A percentile compares a stretch with the other conserved stretches of the same genome.
phyloP scores from a whole-genome alignment of 768 basidiomycete species.

The Termitomyces sp. region DNA sequence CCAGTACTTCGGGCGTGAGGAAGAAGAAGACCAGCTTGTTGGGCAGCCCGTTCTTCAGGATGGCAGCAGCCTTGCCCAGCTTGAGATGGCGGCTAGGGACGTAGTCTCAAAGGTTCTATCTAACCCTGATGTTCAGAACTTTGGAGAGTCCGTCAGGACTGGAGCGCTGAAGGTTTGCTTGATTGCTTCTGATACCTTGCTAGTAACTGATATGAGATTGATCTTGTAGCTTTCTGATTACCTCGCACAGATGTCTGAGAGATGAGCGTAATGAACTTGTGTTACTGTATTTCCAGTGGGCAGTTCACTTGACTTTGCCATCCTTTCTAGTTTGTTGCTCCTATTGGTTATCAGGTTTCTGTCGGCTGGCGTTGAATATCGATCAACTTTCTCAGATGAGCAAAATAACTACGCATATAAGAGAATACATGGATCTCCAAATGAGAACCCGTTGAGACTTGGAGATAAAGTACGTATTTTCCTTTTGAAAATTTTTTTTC shows the following conservation, averaged over 20 bases:
- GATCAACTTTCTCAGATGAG: neutral
- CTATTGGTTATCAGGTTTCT: neutral
- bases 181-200: neutral
- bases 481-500: neutral
- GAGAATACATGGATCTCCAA: neutral
- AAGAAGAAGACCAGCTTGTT: conserved; percentile 57
- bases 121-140: conserved; percentile 86
- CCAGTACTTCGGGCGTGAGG: conserved; percentile 93
- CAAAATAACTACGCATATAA: neutral
- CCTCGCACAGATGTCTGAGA: conserved; percentile 63
- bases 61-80: conserved; percentile 57
- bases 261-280: conserved; percentile 17
- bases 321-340: neutral
- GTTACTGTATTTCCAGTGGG: neutral
- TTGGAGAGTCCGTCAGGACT: conserved; percentile 71
- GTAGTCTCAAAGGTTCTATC: conserved; percentile 69
- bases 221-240: conserved; percentile 55
- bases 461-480: neutral
- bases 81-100: conserved; percentile 68
- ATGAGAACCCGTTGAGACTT: too few relatives aligned
- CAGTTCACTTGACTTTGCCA: neutral
- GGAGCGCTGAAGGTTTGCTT: conserved; percentile 75
- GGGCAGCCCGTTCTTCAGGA: conserved; percentile 29
- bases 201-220: neutral
- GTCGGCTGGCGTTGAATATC: neutral